phyloP scores from a whole-genome alignment of 1,139 yeast species.

The Taphrina betulina region DNA sequence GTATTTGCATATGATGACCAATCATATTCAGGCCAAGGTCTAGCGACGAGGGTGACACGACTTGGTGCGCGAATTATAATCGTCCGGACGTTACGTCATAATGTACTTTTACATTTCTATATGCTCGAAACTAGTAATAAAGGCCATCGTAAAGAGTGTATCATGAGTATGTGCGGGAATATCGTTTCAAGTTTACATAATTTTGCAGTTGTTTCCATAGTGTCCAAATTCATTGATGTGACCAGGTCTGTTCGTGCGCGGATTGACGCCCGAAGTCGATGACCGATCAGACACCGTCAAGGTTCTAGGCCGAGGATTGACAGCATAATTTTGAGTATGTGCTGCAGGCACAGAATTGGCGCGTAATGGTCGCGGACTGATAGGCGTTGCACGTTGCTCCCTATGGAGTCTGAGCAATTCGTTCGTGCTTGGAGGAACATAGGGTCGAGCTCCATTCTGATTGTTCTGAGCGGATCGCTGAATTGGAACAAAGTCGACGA shows the following conservation, averaged over 20 bases:
- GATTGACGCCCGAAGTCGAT: too few relatives aligned
- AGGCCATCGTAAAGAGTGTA: too few relatives aligned
- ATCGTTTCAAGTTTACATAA: constrained; percentile 9
- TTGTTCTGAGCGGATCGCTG: too few relatives aligned
- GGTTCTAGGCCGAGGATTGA: background rate
- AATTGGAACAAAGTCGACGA: constrained; percentile 2
- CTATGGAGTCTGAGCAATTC: constrained; percentile 8
- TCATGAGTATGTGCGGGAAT: too few relatives aligned
- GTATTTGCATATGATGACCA: too few relatives aligned
- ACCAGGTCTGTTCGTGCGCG: background rate
- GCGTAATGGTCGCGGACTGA: background rate
- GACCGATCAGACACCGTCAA: too few relatives aligned
- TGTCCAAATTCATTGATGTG: constrained; percentile 8
- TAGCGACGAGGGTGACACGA: too few relatives aligned
- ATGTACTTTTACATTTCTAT: too few relatives aligned
- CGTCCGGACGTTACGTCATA: too few relatives aligned
- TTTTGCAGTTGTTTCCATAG: constrained; percentile 9
- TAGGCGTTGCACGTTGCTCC: background rate
- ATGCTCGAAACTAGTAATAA: too few relatives aligned
- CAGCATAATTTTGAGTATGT: background rate
- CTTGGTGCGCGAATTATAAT: too few relatives aligned
- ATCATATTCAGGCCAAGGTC: too few relatives aligned
- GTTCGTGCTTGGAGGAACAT: constrained; percentile 1
- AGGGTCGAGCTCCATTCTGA: background rate
- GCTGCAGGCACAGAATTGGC: background rate